Evolutionary conservation across 1,284 basidiomycete genomes (phyloP), one percentile per base, ranked within the genome.

Genomic region (Ceratorhiza oryzae-sativae): DNA sequence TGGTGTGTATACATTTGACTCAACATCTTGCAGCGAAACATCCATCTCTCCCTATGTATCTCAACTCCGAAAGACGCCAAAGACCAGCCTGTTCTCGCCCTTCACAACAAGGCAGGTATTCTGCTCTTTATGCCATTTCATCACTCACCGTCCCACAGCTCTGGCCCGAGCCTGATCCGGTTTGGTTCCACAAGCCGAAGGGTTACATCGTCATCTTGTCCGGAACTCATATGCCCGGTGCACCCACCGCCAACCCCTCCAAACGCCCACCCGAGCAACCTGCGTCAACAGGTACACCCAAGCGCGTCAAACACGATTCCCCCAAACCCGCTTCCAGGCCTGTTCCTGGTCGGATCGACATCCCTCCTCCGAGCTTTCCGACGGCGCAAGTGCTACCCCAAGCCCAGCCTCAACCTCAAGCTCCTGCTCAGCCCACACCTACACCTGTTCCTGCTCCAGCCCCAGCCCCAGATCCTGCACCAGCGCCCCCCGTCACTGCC

Each of bases 11-110:
- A n/a, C n/a, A 23, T 59, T 67, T 25, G 4, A 34, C 74, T 71
- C 36, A 25, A 36, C 62, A 18, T 46, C 12, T 32, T 41, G 39
- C 73, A 91, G 90, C 82, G 89, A 75, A 85, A 86, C 67, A 89
- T 91, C 62, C 81, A 86, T 73, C 81, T 86, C 65, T 90, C 82
- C 74, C 81, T 85, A 32, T 83, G 91, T 9, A 80, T 83, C 39
- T 77, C 87, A 0, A 78, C 79, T 42, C 81, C 80, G 0, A 81
- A 84, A 6, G 82, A 82, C 72, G 78, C 82, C 39, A 80, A 82
- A 46, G 88, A 88, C 78, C 18, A 85, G 80, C 18, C 49, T 13
- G 23, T 53, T 27, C 46, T 39, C 23, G n/a, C 20, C 13, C 27
- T 39, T 30, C 49, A 53, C 32, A 30, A 27, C 49, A 53, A 53